These are phyloP conservation scores for Ambrosia hybrid DNA, from an alignment of 140 eudicot species.

Conservation along the genomic window DNA sequence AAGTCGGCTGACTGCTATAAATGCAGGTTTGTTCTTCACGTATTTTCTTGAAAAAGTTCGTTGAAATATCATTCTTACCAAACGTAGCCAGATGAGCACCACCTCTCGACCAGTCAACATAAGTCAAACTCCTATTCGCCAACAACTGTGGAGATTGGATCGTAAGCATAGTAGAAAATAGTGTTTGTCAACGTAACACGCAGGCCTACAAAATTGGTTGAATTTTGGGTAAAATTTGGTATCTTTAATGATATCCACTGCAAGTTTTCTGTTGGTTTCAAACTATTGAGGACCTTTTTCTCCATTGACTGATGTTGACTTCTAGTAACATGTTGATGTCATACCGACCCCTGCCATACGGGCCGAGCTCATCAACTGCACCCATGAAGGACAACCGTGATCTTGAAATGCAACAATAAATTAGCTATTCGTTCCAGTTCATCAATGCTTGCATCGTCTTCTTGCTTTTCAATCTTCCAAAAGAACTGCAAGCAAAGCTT, in stretches of 20 bases:
- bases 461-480: too few species aligned
- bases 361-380: slow-evolving; percentile 68
- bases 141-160: slow-evolving; percentile 52
- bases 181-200: slow-evolving; percentile 78
- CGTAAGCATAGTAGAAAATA: slow-evolving; percentile 69
- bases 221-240: slow-evolving; percentile 59
- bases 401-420: slow-evolving; percentile 58
- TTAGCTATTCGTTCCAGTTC: too few species aligned
- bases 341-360: slow-evolving; percentile 76
- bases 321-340: slow-evolving; percentile 53
- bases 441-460: too few species aligned
- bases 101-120: slow-evolving; percentile 83
- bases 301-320: slow-evolving; percentile 63
- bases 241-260: slow-evolving; percentile 59
- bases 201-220: slow-evolving; percentile 62
- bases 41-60: slow-evolving; percentile 48
- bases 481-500: too few species aligned
- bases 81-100: slow-evolving; percentile 87
- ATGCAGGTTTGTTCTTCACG: slow-evolving; percentile 36
- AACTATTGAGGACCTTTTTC: slow-evolving; percentile 96
- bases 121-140: slow-evolving; percentile 71
- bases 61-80: slow-evolving; percentile 51
- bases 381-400: slow-evolving; percentile 67
- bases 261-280: slow-evolving; percentile 65
- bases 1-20: slow-evolving; percentile 56